Conservation (phyloP, 1,139 yeast species). For the Lodderomyces pseudojiufengensis region DNA sequence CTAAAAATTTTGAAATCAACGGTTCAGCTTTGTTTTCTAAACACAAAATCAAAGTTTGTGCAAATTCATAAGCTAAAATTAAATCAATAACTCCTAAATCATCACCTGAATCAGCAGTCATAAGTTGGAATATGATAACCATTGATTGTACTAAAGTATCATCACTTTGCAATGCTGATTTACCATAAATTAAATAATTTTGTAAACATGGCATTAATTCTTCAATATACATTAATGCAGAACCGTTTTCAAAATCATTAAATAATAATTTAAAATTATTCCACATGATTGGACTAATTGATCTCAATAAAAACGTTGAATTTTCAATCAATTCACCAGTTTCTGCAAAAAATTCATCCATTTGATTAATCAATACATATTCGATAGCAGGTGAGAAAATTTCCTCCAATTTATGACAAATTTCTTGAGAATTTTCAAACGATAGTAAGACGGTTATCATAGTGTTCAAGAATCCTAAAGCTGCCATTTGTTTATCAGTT, state of each 20-base stretch:
- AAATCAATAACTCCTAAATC: conserved; percentile 50
- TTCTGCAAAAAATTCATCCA: conserved; percentile 82
- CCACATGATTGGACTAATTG: conserved; percentile 78
- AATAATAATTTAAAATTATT: conserved; percentile 55
- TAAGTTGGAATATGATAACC: conserved; percentile 35
- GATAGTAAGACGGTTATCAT: conserved; percentile 83
- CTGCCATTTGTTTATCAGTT: conserved; percentile 84
- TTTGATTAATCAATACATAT: conserved; percentile 56
- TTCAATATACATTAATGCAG: conserved; percentile 62
- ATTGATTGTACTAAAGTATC: conserved; percentile 21
- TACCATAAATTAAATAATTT: conserved; percentile 75
- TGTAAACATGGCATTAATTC: conserved; percentile 75
- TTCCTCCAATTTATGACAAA: conserved; percentile 65
- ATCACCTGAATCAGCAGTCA: conserved; percentile 17
- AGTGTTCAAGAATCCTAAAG: conserved; percentile 81
- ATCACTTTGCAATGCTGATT: conserved; percentile 38
- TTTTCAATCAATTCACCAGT: conserved; percentile 82
- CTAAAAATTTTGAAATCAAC: conserved; percentile 40
- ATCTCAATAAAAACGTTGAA: conserved; percentile 70
- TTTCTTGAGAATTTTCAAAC: conserved; percentile 74
- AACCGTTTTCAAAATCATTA: conserved; percentile 51
- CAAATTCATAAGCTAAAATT: conserved; percentile 48
- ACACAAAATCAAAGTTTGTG: conserved; percentile 52
- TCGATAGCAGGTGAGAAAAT: conserved; percentile 72
- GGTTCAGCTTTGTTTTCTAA: conserved; percentile 39